Conservation (phyloP, 352 stramenopile species). For the Paralagenidium karlingii region DNA sequence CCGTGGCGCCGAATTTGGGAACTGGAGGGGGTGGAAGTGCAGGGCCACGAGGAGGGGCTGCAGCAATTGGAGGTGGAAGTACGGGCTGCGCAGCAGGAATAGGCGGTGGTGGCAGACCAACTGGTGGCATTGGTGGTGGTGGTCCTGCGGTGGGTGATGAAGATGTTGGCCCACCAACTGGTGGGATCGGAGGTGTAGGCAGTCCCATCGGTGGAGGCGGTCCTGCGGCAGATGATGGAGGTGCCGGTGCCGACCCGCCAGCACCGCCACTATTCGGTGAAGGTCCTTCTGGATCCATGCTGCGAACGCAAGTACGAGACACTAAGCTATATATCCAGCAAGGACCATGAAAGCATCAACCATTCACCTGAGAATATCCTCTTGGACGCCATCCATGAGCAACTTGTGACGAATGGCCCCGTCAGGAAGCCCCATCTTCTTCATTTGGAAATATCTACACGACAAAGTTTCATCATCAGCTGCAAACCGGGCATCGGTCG, state of each 20-base stretch:
- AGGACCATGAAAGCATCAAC: slow-evolving; percentile 2
- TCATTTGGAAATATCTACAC: slow-evolving; percentile 74
- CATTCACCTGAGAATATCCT: slow-evolving; percentile 63
- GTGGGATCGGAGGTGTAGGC: neutral
- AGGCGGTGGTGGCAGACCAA: neutral
- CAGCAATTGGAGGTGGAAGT: too few relatives aligned
- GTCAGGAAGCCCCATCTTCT: slow-evolving; percentile 67
- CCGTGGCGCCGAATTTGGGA: too few relatives aligned
- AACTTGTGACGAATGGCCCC: slow-evolving; percentile 72
- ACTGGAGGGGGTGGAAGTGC: too few relatives aligned
- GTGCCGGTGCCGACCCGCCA: neutral
- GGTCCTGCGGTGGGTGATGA: neutral
- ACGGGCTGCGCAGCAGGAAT: neutral
- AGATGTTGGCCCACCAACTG: neutral
- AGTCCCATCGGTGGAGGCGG: neutral
- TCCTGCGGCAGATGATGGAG: neutral
- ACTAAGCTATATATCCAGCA: slow-evolving; percentile 1
- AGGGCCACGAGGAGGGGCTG: too few relatives aligned
- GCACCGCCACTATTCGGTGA: slow-evolving; percentile 33
- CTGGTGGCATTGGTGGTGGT: neutral
- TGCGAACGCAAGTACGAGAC: slow-evolving; percentile 8
- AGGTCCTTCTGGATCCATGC: slow-evolving; percentile 69
- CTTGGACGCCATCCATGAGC: slow-evolving; percentile 55
- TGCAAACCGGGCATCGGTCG: too few relatives aligned
- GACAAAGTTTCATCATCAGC: slow-evolving; percentile 3